Percentiles rank a stretch among this genome's conserved stretches.
These are phyloP conservation scores for Macrolepiota dolichaula DNA, from an alignment of 768 basidiomycete species.

Conservation along the genomic window DNA sequence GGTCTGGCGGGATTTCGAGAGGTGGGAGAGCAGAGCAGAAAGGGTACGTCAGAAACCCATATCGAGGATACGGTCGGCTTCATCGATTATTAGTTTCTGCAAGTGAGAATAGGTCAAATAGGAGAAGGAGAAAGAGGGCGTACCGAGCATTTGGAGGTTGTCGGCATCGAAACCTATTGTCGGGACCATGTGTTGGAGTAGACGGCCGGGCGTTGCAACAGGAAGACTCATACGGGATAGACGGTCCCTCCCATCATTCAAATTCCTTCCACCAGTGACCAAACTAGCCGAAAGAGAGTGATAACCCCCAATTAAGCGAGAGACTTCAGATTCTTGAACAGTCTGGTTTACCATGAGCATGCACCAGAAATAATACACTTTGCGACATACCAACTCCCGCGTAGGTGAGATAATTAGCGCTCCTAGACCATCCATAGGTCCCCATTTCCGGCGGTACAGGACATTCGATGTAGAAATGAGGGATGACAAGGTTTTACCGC, in stretches of 20 bases:
- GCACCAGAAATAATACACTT: no score
- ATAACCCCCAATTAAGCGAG: constrained; percentile 88
- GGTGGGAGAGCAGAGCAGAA: constrained; percentile 84
- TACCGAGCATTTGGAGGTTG: constrained; percentile 86
- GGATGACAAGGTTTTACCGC: constrained; percentile 96
- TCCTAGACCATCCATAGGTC: constrained; percentile 87
- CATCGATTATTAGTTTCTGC: constrained; percentile 77
- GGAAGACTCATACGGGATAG: constrained; percentile 94
- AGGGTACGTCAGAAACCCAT: constrained; percentile 92
- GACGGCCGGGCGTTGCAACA: constrained; percentile 93
- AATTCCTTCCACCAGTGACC: constrained; percentile 93
- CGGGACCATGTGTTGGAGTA: constrained; percentile 98
- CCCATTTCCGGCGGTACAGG: constrained; percentile 89
- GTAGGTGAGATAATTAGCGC: constrained; percentile 94
- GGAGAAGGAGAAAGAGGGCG: constrained; percentile 25
- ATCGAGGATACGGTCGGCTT: constrained; percentile 94
- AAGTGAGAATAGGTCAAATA: not conserved
- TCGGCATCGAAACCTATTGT: no score
- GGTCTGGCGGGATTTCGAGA: no score
- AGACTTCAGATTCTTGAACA: no score
- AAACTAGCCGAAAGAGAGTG: constrained; percentile 93
- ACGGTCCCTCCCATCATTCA: constrained; percentile 89
- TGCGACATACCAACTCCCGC: constrained; percentile 84
- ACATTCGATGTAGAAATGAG: constrained; percentile 91
- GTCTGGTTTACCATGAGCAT: no score